phyloP scores from a whole-genome alignment of 345 rosid species.

The Cardiospermum halicacabum region DNA sequence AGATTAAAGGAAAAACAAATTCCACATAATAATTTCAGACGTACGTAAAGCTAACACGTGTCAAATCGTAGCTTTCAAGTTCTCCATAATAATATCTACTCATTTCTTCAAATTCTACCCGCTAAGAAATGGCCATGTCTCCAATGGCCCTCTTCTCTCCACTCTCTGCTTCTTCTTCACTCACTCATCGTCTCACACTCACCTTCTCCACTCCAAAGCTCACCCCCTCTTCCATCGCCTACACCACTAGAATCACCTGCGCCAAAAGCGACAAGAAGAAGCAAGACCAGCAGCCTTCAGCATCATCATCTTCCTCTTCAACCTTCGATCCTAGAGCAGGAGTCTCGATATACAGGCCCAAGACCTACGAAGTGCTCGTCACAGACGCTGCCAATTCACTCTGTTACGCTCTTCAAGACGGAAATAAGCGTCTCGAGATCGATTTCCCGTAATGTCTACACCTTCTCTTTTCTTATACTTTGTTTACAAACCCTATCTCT shows the following conservation, averaged over 20 bases:
- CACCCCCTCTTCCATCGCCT: not conserved
- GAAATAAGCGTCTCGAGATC: constrained; percentile 72
- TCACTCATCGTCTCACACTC: not conserved
- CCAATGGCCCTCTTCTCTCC: constrained; percentile 12
- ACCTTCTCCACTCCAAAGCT: not conserved
- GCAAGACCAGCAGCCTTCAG: constrained; percentile 17
- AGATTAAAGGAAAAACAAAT: too few relatives aligned
- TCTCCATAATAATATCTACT: not conserved
- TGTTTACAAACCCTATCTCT: not conserved
- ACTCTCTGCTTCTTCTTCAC: constrained; percentile 7
- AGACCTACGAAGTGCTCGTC: constrained; percentile 74
- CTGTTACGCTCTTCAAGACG: constrained; percentile 66
- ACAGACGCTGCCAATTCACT: constrained; percentile 79
- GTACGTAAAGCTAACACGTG: constrained; percentile 1
- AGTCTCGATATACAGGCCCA: constrained; percentile 78
- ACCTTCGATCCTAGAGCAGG: constrained; percentile 48
- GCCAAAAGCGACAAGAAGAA: constrained; percentile 13
- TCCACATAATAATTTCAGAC: not conserved
- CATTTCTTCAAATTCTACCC: too few relatives aligned
- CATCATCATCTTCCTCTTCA: constrained; percentile 16
- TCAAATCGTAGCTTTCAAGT: not conserved
- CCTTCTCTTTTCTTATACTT: not conserved
- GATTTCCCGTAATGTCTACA: constrained; percentile 75
- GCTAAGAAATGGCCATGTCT: constrained; percentile 31
- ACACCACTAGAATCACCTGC: constrained; percentile 25